Percentiles rank a stretch among this genome's conserved stretches.
These are phyloP conservation scores for Diaporthe sp. DNA, from an alignment of 2,329 filamentous ascomycete genomes.

Conservation along the genomic window DNA sequence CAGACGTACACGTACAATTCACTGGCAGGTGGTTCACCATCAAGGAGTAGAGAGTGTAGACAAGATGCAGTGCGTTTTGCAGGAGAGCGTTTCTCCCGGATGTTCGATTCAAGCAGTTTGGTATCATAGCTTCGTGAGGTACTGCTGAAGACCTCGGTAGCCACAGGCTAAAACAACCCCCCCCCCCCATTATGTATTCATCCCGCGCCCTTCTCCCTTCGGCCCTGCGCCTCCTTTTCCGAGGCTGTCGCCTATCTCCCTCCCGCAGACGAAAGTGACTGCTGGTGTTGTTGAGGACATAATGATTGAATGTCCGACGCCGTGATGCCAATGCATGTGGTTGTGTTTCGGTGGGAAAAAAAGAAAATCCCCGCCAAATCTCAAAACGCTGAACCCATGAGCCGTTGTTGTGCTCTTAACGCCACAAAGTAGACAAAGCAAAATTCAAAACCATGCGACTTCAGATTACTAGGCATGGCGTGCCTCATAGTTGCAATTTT, in stretches of 20 bases:
- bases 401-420: conserved; percentile 19
- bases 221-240: neutral
- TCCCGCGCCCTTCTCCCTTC: neutral
- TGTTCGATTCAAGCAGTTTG: conserved; percentile 28
- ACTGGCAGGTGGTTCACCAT: neutral
- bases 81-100: neutral
- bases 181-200: conserved; percentile 9
- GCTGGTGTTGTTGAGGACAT: conserved; percentile 8
- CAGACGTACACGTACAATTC: neutral
- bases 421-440: neutral
- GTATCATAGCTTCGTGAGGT: conserved; percentile 34
- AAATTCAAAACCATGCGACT: neutral
- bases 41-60: neutral
- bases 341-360: neutral
- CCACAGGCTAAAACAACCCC: conserved; percentile 5
- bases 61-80: neutral
- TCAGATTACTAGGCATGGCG: neutral
- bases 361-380: neutral
- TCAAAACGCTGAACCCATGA: conserved; percentile 1
- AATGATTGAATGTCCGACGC: conserved; percentile 31
- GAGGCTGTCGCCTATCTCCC: conserved; percentile 7
- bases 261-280: conserved; percentile 17
- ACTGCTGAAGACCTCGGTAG: conserved; percentile 30
- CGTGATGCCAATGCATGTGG: conserved; percentile 24
- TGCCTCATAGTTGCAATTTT: conserved; percentile 29